Evolutionary conservation across 352 stramenopile species (phyloP).

Genomic region (Phytophthora cryptogea): DNA sequence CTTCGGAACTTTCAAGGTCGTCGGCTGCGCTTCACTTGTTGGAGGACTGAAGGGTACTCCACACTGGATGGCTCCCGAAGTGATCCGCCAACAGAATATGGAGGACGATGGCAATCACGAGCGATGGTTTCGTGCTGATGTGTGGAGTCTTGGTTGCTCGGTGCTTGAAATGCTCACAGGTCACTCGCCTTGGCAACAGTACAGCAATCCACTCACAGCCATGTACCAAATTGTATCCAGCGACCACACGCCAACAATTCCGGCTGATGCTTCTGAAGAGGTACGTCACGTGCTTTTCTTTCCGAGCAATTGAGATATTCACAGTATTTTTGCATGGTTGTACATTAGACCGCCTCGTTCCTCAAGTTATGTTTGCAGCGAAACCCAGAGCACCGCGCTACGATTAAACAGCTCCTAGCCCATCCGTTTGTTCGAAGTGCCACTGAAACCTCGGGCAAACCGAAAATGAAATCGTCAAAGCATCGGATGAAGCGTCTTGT

Average conservation of each 20-base stretch:
- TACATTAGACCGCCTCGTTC: conserved; percentile 54
- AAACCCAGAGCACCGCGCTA: conserved; percentile 77
- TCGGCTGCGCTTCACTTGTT: conserved; percentile 68
- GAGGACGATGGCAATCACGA: conserved; percentile 33
- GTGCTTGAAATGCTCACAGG: conserved; percentile 94
- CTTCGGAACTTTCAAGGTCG: conserved; percentile 80
- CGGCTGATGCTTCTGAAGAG: conserved; percentile 55
- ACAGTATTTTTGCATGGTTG: neutral
- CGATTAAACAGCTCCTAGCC: conserved; percentile 86
- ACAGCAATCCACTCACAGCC: conserved; percentile 87
- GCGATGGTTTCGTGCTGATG: conserved; percentile 89
- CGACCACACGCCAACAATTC: conserved; percentile 66
- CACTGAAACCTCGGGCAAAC: conserved; percentile 1
- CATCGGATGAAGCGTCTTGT: conserved; percentile 7
- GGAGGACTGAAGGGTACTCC: conserved; percentile 88
- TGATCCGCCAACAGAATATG: conserved; percentile 54
- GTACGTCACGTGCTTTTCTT: conserved; percentile 22
- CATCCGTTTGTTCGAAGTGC: conserved; percentile 85
- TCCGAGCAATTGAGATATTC: neutral
- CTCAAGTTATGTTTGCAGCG: conserved; percentile 67
- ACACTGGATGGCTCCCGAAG: conserved; percentile 93
- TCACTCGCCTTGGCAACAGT: conserved; percentile 87
- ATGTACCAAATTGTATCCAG: conserved; percentile 92
- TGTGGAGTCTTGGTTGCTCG: conserved; percentile 93
- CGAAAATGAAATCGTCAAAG: conserved; percentile 19